Conservation (phyloP, 2,329 filamentous ascomycete genomes). For the Grosmannia clavigera region DNA sequence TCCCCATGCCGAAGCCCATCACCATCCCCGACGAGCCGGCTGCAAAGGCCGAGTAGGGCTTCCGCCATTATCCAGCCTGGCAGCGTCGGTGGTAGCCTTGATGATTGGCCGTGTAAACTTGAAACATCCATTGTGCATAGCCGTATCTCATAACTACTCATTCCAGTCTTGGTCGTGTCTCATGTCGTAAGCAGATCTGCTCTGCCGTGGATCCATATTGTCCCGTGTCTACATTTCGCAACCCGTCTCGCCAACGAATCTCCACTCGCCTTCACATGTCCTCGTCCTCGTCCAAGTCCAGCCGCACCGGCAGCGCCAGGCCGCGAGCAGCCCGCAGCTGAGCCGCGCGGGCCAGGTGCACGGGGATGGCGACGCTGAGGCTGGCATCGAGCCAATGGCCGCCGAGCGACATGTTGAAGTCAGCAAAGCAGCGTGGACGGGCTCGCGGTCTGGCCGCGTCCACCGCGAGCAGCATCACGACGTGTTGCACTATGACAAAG, state of each 20-base stretch:
- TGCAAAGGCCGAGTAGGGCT: conserved; percentile 23
- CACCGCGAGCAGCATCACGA: conserved; percentile 30
- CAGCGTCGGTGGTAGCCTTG: background rate
- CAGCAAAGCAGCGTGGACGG: conserved; percentile 19
- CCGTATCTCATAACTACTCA: too few relatives aligned
- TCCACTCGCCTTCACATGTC: conserved; percentile 3
- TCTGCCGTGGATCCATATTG: background rate
- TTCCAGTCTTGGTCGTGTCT: too few relatives aligned
- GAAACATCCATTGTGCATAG: too few relatives aligned
- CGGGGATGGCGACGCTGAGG: conserved; percentile 22
- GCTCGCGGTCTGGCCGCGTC: conserved; percentile 20
- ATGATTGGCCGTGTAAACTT: too few relatives aligned
- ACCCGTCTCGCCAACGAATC: too few relatives aligned
- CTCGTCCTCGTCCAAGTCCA: conserved; percentile 3
- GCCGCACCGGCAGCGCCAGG: conserved; percentile 6
- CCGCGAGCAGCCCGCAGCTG: conserved; percentile 10
- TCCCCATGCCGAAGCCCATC: conserved; percentile 31
- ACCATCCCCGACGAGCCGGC: conserved; percentile 23
- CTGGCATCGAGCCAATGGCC: conserved; percentile 24
- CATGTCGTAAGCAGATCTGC: too few relatives aligned
- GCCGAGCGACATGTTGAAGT: conserved; percentile 19
- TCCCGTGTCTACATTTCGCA: background rate
- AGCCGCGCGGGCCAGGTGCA: conserved; percentile 20
- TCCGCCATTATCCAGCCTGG: conserved; percentile 10
- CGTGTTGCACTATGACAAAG: conserved; percentile 38